Base-by-base conservation (phyloP, 805 yeast species). In the Candida odintsovae region DNA sequence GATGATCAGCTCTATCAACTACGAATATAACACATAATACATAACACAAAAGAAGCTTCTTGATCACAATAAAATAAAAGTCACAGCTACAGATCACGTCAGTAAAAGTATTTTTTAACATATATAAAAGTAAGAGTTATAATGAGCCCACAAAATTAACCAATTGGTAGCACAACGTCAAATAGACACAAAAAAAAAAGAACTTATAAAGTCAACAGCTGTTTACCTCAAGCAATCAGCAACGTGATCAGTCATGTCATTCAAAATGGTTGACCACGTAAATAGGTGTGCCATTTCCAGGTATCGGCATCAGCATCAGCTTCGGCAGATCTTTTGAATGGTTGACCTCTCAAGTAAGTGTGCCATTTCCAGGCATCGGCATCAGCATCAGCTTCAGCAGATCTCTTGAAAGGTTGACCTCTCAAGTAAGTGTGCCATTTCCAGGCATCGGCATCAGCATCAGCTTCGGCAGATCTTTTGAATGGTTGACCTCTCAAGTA, bases 301-400 rank as follows among this genome's bases (percentile, higher is more conserved):
- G 59, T 48, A 20, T 50, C 54, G 46, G 62, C 58, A 11, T 49
- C 55, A 38, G 59, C 56, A 11, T 52, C 51, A 15, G 54, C 51
- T 13, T 44, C 46, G 37, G 54, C 57, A 13, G 50, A 53, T 46
- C 57, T 44, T 48, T 55, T 54, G 6, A 49, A 41, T 43, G 59
- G 60, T 41, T 51, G 55, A 38, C 58, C 59, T 10, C 40, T 43
- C 18, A 25, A 29, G 40, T 46, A 54, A 6, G 23, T 19, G 38
- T 51, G 50, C 59, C 58, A 56, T 15, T 20, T 19, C 58, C 58
- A 54, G 44, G 62, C 59, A 9, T 49, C 55, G n/a, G 56, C 54
- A 13, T 52, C 57, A 31, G 55, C 54, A 3, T 47, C 48, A 28
- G 56, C 53, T n/a, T 49, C 53, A 13, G 46, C 46, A 22, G 29